Percentiles rank a stretch among this genome's conserved stretches.
These are phyloP conservation scores for Neonothopanus nambi DNA, from an alignment of 1,284 basidiomycete species.

Conservation along the genomic window DNA sequence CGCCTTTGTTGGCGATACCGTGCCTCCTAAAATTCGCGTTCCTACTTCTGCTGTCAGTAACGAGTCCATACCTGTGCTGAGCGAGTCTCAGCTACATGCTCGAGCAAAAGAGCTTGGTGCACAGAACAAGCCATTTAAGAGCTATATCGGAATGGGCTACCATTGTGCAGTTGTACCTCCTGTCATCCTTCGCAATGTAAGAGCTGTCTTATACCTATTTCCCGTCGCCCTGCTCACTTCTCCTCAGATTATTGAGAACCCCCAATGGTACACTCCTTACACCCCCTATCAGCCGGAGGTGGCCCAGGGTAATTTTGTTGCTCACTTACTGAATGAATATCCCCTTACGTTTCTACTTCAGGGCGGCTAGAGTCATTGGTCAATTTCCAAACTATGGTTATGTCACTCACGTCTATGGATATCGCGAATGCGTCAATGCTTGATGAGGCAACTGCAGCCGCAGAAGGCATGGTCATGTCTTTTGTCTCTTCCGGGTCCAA, in stretches of 20 bases:
- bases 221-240: slow-evolving; percentile 4
- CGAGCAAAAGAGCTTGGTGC: slow-evolving; percentile 77
- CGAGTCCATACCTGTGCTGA: slow-evolving; percentile 70
- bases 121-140: slow-evolving; percentile 84
- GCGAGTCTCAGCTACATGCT: slow-evolving; percentile 83
- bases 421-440: slow-evolving; percentile 93
- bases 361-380: slow-evolving; percentile 94
- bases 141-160: slow-evolving; percentile 98
- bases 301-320: slow-evolving; percentile 68
- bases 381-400: slow-evolving; percentile 97
- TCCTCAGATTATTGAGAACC: slow-evolving; percentile 87
- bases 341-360: slow-evolving; percentile 33
- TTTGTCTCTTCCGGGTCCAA: slow-evolving; percentile 66
- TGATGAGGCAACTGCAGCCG: slow-evolving; percentile 91
- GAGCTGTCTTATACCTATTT: slow-evolving; percentile 25
- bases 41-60: slow-evolving; percentile 62
- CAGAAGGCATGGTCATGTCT: slow-evolving; percentile 90
- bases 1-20: slow-evolving; percentile 78
- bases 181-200: slow-evolving; percentile 89
- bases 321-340: background rate
- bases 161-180: slow-evolving; percentile 92
- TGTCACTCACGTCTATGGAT: slow-evolving; percentile 92
- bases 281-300: slow-evolving; percentile 95
- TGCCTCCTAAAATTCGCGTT: slow-evolving; percentile 81
- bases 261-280: slow-evolving; percentile 98